Percentiles rank a stretch among this genome's conserved stretches.
Conservation (phyloP, 306 rosid species). For the Glycine tomentella region DNA sequence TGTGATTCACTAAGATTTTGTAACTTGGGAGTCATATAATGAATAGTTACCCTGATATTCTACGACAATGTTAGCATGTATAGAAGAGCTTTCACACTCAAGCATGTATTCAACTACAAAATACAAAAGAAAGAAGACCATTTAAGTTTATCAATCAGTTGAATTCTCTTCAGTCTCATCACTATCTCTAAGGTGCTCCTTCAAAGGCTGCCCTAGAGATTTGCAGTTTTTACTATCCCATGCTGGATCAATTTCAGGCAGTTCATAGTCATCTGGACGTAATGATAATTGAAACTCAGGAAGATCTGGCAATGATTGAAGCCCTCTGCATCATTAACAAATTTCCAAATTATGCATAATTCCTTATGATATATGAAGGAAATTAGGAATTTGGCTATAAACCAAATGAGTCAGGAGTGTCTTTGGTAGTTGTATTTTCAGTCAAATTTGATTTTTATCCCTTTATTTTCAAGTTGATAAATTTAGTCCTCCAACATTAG, state of each 20-base stretch:
- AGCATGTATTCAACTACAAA: conserved; percentile 24
- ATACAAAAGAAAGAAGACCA: conserved; percentile 33
- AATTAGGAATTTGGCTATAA: background rate
- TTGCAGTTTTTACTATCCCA: conserved; percentile 80
- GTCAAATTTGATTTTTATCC: no score
- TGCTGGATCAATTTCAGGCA: conserved; percentile 73
- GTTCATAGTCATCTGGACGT: conserved; percentile 78
- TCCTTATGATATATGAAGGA: conserved; percentile 3
- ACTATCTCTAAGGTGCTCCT: conserved; percentile 77
- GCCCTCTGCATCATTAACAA: conserved; percentile 62
- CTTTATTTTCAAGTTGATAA: no score
- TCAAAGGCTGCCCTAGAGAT: conserved; percentile 64
- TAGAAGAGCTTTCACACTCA: conserved; percentile 26
- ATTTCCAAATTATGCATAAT: conserved; percentile 2
- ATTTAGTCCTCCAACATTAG: no score
- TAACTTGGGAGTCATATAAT: background rate
- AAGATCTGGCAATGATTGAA: conserved; percentile 80
- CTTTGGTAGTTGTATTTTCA: no score
- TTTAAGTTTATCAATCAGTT: conserved; percentile 46
- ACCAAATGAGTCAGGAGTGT: no score
- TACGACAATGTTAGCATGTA: conserved; percentile 27
- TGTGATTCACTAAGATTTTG: background rate
- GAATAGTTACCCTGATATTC: conserved; percentile 19
- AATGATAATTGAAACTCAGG: conserved; percentile 92
- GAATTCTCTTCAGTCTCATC: conserved; percentile 69